These are phyloP conservation scores for Otatea glauca DNA, from an alignment of 176 grass and related monocot genomes.

Conservation along the genomic window DNA sequence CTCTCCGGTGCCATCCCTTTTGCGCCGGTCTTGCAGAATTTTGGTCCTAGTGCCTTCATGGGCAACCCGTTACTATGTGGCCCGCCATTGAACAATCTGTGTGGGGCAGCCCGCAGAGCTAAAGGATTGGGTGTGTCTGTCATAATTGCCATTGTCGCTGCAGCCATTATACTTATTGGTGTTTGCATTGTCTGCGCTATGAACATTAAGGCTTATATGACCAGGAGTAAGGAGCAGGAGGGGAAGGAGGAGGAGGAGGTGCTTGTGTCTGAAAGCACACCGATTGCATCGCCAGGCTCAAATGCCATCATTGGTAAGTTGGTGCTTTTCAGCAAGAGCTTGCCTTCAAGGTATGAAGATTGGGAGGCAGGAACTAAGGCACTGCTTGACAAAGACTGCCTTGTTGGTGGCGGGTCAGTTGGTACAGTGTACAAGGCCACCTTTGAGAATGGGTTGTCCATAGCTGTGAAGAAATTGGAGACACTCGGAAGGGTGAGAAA, in stretches of 20 bases:
- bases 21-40: constrained; percentile 57
- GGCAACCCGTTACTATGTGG: constrained; percentile 75
- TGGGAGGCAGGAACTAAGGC: constrained; percentile 95
- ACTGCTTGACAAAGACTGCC: constrained; percentile 86
- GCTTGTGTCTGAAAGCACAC: constrained; percentile 79
- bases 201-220: constrained; percentile 76
- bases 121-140: constrained; percentile 53
- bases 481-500: constrained; percentile 72
- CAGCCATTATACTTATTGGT: constrained; percentile 76
- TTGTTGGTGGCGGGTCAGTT: constrained; percentile 85
- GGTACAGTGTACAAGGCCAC: constrained; percentile 91
- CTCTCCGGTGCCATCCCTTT: constrained; percentile 80
- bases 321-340: constrained; percentile 96
- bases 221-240: constrained; percentile 41
- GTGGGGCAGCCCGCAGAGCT: constrained; percentile 33
- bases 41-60: constrained; percentile 58
- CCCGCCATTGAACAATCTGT: constrained; percentile 61
- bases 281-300: constrained; percentile 49
- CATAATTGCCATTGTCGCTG: constrained; percentile 90
- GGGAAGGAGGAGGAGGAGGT: constrained; percentile 67
- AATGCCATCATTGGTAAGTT: constrained; percentile 85
- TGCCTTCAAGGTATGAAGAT: constrained; percentile 94
- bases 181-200: constrained; percentile 80
- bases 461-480: constrained; percentile 93
- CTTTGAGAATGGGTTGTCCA: constrained; percentile 79